These are phyloP conservation scores for Hypoxylon sp. DNA, from an alignment of 2,329 filamentous ascomycete genomes.

Conservation along the genomic window DNA sequence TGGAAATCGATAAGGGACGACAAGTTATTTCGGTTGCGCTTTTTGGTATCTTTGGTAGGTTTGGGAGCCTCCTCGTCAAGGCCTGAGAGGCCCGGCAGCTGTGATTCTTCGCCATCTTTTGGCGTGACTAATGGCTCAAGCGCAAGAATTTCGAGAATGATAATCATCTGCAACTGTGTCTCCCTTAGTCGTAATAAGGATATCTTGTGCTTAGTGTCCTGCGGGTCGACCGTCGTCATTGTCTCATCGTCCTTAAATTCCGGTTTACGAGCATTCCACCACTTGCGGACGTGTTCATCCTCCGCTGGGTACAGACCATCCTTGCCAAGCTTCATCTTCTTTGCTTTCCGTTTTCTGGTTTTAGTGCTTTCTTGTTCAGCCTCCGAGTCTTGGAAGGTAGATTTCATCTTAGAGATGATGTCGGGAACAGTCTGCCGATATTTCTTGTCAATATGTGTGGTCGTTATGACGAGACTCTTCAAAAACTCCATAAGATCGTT, in stretches of 20 bases:
- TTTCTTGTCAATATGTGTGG: constrained; percentile 79
- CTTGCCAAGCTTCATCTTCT: constrained; percentile 75
- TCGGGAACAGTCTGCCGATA: constrained; percentile 77
- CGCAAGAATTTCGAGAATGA: constrained; percentile 81
- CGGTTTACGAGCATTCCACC: constrained; percentile 74
- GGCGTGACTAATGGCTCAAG: constrained; percentile 67
- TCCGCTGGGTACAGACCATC: constrained; percentile 77
- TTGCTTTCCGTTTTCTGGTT: constrained; percentile 64
- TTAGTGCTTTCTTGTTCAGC: constrained; percentile 62
- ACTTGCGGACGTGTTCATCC: constrained; percentile 71
- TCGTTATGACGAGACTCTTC: constrained; percentile 74
- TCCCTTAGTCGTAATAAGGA: constrained; percentile 77
- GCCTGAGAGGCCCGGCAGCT: constrained; percentile 59
- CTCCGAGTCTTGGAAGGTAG: constrained; percentile 67
- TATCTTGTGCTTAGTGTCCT: constrained; percentile 71
- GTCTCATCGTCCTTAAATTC: constrained; percentile 61
- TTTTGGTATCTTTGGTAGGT: constrained; percentile 60
- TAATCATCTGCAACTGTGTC: constrained; percentile 82
- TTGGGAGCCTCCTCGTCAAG: constrained; percentile 53
- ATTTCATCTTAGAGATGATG: constrained; percentile 68
- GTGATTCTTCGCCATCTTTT: constrained; percentile 57
- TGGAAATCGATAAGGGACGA: constrained; percentile 76
- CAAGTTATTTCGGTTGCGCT: constrained; percentile 72
- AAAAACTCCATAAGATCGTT: constrained; percentile 75
- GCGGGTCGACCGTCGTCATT: constrained; percentile 55